These are phyloP conservation scores for Annulohypoxylon bovei DNA, from an alignment of 495 filamentous ascomycete species.

Conservation along the genomic window DNA sequence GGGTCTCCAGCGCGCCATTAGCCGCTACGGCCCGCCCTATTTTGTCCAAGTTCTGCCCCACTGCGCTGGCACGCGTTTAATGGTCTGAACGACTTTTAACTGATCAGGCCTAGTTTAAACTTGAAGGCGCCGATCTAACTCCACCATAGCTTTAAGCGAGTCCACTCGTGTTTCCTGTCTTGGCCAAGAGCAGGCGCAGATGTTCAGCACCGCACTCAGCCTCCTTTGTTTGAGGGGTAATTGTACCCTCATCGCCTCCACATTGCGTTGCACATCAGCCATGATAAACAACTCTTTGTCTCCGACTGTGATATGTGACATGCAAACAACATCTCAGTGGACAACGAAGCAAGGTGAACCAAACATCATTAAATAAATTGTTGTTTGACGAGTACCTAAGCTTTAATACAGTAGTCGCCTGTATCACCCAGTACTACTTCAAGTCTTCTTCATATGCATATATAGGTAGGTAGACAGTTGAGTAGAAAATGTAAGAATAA, in stretches of 20 bases:
- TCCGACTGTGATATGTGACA: not conserved
- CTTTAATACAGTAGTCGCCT: not conserved
- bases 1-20: conserved; percentile 1
- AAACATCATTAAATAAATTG: not conserved
- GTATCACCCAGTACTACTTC: not conserved
- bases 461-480: not conserved
- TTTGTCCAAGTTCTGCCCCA: not conserved
- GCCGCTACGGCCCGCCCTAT: conserved; percentile 18
- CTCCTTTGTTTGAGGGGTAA: conserved; percentile 14
- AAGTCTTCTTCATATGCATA: not conserved
- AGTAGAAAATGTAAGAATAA: not conserved
- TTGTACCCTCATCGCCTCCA: not conserved
- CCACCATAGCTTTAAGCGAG: not conserved
- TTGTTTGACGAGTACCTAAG: not conserved
- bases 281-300: not conserved
- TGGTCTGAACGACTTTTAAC: not conserved
- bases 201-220: not conserved
- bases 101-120: not conserved
- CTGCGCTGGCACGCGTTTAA: conserved; percentile 1
- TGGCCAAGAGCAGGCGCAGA: conserved; percentile 1
- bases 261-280: not conserved
- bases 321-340: not conserved
- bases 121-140: not conserved
- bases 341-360: not conserved
- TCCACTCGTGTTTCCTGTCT: not conserved